These are phyloP conservation scores for Lumnitzera littorea DNA, from an alignment of 345 rosid genomes.

Conservation along the genomic window DNA sequence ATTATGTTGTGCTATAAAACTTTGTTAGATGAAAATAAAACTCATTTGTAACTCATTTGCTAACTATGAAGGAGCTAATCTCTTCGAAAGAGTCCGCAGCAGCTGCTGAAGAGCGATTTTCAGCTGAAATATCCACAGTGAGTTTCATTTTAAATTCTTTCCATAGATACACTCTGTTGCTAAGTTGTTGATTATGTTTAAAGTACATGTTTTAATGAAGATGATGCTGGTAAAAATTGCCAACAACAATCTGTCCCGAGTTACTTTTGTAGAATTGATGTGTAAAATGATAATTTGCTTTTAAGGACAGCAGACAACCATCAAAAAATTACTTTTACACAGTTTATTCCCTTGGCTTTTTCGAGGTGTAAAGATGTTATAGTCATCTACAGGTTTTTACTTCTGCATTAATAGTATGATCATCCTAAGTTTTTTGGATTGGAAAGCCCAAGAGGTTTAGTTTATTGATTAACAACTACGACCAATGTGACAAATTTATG, in stretches of 20 bases:
- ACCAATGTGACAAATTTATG: not conserved
- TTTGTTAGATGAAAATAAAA: not conserved
- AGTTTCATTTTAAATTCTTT: slow-evolving; percentile 18
- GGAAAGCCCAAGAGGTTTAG: not conserved
- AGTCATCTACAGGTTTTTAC: too few species aligned
- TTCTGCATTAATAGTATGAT: too few species aligned
- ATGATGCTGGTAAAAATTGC: too few species aligned
- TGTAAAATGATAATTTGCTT: too few species aligned
- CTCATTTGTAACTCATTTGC: slow-evolving; percentile 17
- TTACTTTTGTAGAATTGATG: too few species aligned
- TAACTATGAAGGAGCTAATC: slow-evolving; percentile 49
- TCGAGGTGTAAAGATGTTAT: too few species aligned
- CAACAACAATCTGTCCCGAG: too few species aligned
- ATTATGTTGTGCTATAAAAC: slow-evolving; percentile 3
- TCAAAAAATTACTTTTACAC: too few species aligned
- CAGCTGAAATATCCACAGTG: slow-evolving; percentile 80
- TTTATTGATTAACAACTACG: not conserved
- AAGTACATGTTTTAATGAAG: not conserved
- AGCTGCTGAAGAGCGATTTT: slow-evolving; percentile 57
- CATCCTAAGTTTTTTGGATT: too few species aligned
- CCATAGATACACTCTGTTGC: slow-evolving; percentile 1
- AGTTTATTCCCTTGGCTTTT: too few species aligned
- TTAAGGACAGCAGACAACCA: too few species aligned
- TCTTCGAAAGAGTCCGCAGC: slow-evolving; percentile 62
- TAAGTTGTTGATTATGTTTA: not conserved